Conservation (phyloP, 2,329 filamentous ascomycete genomes). For the Fusarium odoratissimum region DNA sequence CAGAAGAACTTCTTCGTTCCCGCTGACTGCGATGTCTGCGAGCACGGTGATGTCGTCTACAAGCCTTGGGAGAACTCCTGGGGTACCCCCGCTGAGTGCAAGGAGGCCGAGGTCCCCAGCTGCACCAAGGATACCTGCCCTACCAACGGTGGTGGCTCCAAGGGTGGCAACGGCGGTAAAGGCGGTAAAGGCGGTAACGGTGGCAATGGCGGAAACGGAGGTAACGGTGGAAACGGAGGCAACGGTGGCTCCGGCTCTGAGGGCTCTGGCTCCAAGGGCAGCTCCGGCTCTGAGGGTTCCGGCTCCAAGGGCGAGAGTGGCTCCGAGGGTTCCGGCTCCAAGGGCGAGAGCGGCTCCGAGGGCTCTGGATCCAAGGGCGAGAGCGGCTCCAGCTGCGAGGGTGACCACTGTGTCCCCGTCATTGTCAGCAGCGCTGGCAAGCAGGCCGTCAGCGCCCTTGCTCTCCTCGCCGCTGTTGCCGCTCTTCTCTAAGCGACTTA, state of each 20-base stretch:
- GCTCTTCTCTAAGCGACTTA: conserved; percentile 29
- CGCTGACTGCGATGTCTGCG: conserved; percentile 23
- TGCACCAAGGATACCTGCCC: conserved; percentile 18
- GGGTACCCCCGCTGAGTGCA: conserved; percentile 18
- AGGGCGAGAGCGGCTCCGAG: background rate
- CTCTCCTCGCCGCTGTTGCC: conserved; percentile 31
- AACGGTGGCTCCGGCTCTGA: background rate
- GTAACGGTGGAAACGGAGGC: fast-evolving
- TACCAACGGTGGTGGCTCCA: background rate
- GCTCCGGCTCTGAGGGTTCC: background rate
- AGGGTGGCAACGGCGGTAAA: background rate
- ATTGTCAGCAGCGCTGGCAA: conserved; percentile 33
- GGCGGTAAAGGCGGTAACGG: background rate
- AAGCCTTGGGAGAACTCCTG: conserved; percentile 38
- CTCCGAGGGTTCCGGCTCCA: too few species aligned
- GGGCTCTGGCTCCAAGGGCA: background rate
- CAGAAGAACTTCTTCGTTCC: conserved; percentile 30
- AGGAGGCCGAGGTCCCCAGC: conserved; percentile 2
- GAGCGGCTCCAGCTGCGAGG: background rate
- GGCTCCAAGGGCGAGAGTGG: background rate
- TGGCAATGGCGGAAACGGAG: fast-evolving
- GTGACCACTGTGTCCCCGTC: conserved; percentile 19
- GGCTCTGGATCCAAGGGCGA: background rate
- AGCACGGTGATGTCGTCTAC: conserved; percentile 35
- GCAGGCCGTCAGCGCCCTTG: conserved; percentile 36